These are phyloP conservation scores for Pyrenophora seminiperda DNA, from an alignment of 2,329 filamentous ascomycete species.

Conservation along the genomic window DNA sequence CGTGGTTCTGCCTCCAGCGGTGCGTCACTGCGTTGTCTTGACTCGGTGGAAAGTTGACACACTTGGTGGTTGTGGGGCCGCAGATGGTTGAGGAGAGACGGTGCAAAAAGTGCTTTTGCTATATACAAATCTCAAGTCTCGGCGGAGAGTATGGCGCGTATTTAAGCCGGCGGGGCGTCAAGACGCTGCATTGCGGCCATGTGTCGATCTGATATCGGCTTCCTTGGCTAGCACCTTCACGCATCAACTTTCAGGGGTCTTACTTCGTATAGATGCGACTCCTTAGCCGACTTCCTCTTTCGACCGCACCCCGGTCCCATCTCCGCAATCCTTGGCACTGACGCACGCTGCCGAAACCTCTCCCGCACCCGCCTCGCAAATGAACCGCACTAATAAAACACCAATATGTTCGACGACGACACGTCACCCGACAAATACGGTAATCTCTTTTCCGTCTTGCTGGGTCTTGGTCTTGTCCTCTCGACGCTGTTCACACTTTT, in stretches of 20 bases:
- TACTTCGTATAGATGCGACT: slow-evolving; percentile 21
- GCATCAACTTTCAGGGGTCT: slow-evolving; percentile 30
- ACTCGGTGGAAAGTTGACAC: slow-evolving; percentile 12
- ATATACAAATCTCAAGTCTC: too few relatives aligned
- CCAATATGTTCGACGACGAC: slow-evolving; percentile 42
- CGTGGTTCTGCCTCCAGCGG: slow-evolving; percentile 23
- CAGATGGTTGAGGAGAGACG: not conserved
- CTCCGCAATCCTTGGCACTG: slow-evolving; percentile 19
- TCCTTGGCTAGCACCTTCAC: slow-evolving; percentile 18
- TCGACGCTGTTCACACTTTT: slow-evolving; percentile 57
- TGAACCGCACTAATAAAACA: slow-evolving; percentile 19
- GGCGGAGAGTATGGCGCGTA: not conserved
- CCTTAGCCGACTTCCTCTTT: slow-evolving; percentile 22
- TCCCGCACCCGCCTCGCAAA: slow-evolving; percentile 17
- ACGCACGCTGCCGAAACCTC: slow-evolving; percentile 21
- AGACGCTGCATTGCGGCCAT: slow-evolving; percentile 10
- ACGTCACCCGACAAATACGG: slow-evolving; percentile 27
- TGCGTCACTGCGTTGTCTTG: slow-evolving; percentile 24
- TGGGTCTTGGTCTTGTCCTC: slow-evolving; percentile 49
- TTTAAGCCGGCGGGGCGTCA: slow-evolving; percentile 4
- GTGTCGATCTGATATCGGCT: slow-evolving; percentile 12
- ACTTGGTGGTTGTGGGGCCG: slow-evolving; percentile 7
- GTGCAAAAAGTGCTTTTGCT: slow-evolving; percentile 3
- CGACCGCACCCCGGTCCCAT: slow-evolving; percentile 18
- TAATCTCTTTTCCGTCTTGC: slow-evolving; percentile 43